Base-by-base conservation (phyloP, 768 basidiomycete species). In the Mycena sanguinolenta region DNA sequence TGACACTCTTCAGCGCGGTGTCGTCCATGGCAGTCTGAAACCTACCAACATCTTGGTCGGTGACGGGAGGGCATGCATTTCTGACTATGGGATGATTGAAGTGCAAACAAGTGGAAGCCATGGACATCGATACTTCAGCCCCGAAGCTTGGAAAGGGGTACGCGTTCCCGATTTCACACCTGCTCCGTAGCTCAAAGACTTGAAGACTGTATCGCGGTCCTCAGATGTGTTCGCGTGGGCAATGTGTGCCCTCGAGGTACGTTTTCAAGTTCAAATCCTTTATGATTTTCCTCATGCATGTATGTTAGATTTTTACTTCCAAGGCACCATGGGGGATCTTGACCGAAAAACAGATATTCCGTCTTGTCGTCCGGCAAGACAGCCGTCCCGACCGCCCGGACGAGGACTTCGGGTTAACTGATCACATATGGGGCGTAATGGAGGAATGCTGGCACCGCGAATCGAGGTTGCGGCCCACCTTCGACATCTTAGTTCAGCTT, bases 121-220 rank as follows among this genome's bases (percentile, higher is more conserved):
- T 25, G 75, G 74, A 3, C 75, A 77, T 62, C 58, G 77, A 54
- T 79, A 79, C 66, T 74, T 74, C 38, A 79, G 78, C 38, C 78
- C 78, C 9, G 78, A 79, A 53, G 73, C 73, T 13, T 78, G 77
- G 78, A 79, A 79, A 67, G 78, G 77, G 30, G 77, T 79, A 55
- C 58, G 77, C 73, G 19, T 39, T 52, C 44, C 16, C 13, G 28
- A 28, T 28, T 23, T 19, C 13, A 57, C 8, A 55, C 36, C 6
- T 28, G 19, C 17, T 46, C 52, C 38, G 21, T 1, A 25, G 13
- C 59, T 69, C n/a, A 60, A 42, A 36, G 21, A 30, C 13, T 19
- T 60, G 6, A 54, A 79, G 77, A 76, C 76, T 8, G 34, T 71
- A 13, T 77, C 77, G 28, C 68, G 67, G 42, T 36, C 77, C n/a